Conservation (phyloP, 2,329 filamentous ascomycete species). For the Onygenales sp. region DNA sequence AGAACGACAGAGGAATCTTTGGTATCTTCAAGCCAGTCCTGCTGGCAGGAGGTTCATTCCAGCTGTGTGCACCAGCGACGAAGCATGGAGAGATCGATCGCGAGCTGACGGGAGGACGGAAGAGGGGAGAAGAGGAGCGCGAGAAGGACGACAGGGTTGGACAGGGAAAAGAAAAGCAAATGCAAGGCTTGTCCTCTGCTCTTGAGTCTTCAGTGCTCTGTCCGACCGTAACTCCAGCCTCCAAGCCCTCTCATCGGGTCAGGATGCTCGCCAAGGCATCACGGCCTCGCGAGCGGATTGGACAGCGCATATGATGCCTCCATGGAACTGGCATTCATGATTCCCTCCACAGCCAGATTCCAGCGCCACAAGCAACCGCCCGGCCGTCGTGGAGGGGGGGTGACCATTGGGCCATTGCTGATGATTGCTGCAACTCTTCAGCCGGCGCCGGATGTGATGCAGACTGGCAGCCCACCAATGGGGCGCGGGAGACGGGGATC, state of each 20-base stretch:
- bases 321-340: not conserved
- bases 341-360: not conserved
- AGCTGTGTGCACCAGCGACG: not conserved
- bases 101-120: not conserved
- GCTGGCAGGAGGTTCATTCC: constrained; percentile 6
- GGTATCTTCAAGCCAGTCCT: constrained; percentile 8
- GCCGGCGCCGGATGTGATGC: constrained; percentile 9
- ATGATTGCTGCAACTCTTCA: not conserved
- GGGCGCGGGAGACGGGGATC: constrained; percentile 4
- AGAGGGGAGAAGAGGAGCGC: not conserved
- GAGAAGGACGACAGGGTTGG: not conserved
- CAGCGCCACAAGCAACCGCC: not conserved
- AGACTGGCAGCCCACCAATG: constrained; percentile 9
- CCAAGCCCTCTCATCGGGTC: not conserved
- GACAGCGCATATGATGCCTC: not conserved
- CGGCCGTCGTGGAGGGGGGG: not conserved
- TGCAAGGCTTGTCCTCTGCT: not conserved
- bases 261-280: constrained; percentile 1
- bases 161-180: not conserved
- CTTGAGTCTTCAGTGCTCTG: not conserved
- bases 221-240: not conserved
- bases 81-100: not conserved
- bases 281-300: not conserved
- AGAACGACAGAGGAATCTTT: not conserved
- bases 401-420: not conserved